Conservation (phyloP, 2,329 filamentous ascomycete genomes). For the Hypoxylon rubiginosum region DNA sequence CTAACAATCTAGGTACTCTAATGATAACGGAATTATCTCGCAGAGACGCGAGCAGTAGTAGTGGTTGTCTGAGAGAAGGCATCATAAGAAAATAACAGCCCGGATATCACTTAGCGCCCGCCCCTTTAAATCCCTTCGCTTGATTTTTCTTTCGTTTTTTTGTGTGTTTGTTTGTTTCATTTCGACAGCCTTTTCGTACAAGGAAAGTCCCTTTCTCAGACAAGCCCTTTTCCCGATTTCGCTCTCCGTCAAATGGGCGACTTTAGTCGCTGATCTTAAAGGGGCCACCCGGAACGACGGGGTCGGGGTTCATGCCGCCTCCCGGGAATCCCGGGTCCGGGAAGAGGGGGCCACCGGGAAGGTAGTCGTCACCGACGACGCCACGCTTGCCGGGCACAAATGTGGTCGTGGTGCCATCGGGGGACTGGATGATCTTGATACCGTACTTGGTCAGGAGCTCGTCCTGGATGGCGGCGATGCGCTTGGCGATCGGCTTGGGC, state of each 20-base stretch:
- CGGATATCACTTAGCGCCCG: conserved; percentile 36
- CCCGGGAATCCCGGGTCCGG: conserved; percentile 49
- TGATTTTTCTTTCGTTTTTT: conserved; percentile 11
- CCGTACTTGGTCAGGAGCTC: conserved; percentile 53
- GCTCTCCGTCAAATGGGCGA: conserved; percentile 2
- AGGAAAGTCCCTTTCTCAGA: conserved; percentile 29
- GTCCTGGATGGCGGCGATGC: conserved; percentile 44
- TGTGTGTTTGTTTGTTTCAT: neutral
- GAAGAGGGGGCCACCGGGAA: conserved; percentile 51
- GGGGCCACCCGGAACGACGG: conserved; percentile 49
- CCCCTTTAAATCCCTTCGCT: conserved; percentile 14
- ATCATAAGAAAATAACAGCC: conserved; percentile 15
- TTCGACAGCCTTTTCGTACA: conserved; percentile 21
- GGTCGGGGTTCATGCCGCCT: conserved; percentile 49
- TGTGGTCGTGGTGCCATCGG: conserved; percentile 54
- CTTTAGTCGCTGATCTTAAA: conserved; percentile 44
- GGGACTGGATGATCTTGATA: conserved; percentile 52
- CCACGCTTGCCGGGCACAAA: conserved; percentile 50
- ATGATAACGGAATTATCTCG: conserved; percentile 26
- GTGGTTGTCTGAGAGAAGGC: conserved; percentile 22
- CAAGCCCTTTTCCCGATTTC: conserved; percentile 1
- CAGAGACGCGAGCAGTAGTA: neutral
- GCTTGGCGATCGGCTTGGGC: conserved; percentile 42
- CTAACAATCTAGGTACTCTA: conserved; percentile 5
- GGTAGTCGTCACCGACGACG: conserved; percentile 25